Conservation (phyloP, 352 stramenopile genomes). For the Discostella stelligera region DNA sequence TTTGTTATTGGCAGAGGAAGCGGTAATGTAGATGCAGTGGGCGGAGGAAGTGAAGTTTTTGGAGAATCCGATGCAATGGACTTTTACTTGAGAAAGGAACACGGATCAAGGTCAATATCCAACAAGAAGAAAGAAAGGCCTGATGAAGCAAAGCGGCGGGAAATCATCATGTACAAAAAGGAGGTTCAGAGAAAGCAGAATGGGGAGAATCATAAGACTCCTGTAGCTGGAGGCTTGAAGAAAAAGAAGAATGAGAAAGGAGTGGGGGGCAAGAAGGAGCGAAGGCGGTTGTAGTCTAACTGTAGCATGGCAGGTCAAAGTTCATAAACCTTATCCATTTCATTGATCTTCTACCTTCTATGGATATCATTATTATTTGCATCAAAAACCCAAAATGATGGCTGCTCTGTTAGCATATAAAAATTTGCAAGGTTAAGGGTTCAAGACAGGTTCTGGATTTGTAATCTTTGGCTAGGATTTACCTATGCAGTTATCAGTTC, state of each 20-base stretch:
- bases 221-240: slow-evolving; percentile 12
- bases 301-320: too few relatives aligned
- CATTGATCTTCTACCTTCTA: too few relatives aligned
- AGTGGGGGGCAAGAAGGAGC: slow-evolving; percentile 45
- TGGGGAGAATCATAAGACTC: slow-evolving; percentile 15
- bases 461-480: too few relatives aligned
- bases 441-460: too few relatives aligned
- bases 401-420: too few relatives aligned
- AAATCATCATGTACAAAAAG: slow-evolving; percentile 80
- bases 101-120: slow-evolving; percentile 47
- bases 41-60: slow-evolving; percentile 35
- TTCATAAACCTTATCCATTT: too few relatives aligned
- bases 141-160: slow-evolving; percentile 74
- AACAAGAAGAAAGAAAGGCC: slow-evolving; percentile 73
- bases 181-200: slow-evolving; percentile 61
- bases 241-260: slow-evolving; percentile 52
- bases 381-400: too few relatives aligned
- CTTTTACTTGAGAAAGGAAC: slow-evolving; percentile 74
- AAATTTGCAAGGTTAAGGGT: too few relatives aligned
- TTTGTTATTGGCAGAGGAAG: slow-evolving; percentile 46
- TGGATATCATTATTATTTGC: too few relatives aligned
- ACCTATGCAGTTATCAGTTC: too few relatives aligned
- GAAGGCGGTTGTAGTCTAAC: slow-evolving; percentile 19
- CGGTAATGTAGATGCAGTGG: slow-evolving; percentile 3
- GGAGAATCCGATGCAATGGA: slow-evolving; percentile 72